Conservation (phyloP, 2,329 filamentous ascomycete species). For the Lecanosticta acicola region DNA sequence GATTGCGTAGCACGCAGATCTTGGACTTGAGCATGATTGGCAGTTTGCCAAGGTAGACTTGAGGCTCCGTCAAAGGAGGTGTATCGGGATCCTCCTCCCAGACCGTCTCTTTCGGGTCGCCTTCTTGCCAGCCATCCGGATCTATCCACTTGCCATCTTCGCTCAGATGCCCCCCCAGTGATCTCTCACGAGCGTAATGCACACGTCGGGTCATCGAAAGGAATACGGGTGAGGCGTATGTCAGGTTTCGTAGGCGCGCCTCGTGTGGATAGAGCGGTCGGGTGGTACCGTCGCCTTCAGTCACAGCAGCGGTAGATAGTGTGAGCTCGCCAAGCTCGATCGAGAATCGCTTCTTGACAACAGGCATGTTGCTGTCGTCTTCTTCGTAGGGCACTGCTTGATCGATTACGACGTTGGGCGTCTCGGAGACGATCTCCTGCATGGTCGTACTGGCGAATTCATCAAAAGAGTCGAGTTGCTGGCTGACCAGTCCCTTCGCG, state of each 20-base stretch:
- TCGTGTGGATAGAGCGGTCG: constrained; percentile 87
- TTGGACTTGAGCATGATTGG: constrained; percentile 98
- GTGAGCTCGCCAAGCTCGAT: constrained; percentile 89
- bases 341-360: constrained; percentile 86
- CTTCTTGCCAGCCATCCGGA: constrained; percentile 35
- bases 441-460: constrained; percentile 93
- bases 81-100: constrained; percentile 38
- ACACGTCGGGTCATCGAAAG: constrained; percentile 82
- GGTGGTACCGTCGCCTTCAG: constrained; percentile 85
- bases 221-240: constrained; percentile 88
- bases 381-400: constrained; percentile 75
- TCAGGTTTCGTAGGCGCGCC: constrained; percentile 89
- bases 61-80: constrained; percentile 36
- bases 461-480: constrained; percentile 97
- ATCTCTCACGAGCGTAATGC: constrained; percentile 72
- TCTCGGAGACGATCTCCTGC: constrained; percentile 89
- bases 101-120: constrained; percentile 39
- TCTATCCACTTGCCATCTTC: constrained; percentile 54
- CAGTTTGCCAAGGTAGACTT: constrained; percentile 87
- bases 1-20: constrained; percentile 81
- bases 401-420: constrained; percentile 85
- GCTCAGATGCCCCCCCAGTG: constrained; percentile 56
- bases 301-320: constrained; percentile 83
- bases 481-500: constrained; percentile 87
- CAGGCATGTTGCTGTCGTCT: constrained; percentile 61